These are phyloP conservation scores for Cladochytrium replicatum DNA, from an alignment of 192 early-diverging fungal species.

Conservation along the genomic window DNA sequence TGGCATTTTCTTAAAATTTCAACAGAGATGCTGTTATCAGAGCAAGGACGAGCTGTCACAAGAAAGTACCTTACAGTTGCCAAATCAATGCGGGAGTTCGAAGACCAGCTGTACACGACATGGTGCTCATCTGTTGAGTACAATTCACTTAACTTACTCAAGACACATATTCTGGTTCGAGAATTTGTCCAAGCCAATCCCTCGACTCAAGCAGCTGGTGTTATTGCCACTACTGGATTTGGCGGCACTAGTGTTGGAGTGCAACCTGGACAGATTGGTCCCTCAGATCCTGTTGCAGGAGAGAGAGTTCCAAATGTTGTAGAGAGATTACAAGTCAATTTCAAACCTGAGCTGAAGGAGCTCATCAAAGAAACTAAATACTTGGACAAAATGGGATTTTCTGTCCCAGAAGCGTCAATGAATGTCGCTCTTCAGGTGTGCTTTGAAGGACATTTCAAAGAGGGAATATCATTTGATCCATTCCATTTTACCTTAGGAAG, in stretches of 20 bases:
- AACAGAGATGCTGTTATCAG: constrained; percentile 47
- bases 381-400: constrained; percentile 45
- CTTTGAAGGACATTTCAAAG: not conserved
- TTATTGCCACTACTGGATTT: not conserved
- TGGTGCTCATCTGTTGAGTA: constrained; percentile 49
- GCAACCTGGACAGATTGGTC: constrained; percentile 1
- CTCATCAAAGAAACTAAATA: constrained; percentile 60
- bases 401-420: constrained; percentile 47
- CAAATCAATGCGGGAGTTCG: constrained; percentile 51
- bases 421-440: constrained; percentile 51
- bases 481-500: constrained; percentile 27
- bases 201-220: not conserved
- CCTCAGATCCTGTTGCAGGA: not conserved
- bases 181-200: constrained; percentile 7
- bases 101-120: constrained; percentile 45
- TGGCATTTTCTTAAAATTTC: not conserved
- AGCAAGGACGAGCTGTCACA: constrained; percentile 49
- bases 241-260: not conserved
- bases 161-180: constrained; percentile 39
- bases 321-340: constrained; percentile 44
- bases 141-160: constrained; percentile 46
- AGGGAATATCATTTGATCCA: not conserved
- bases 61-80: constrained; percentile 50
- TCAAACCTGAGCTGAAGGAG: constrained; percentile 41
- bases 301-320: constrained; percentile 1